A percentile compares a stretch with the other conserved stretches of the same genome.
phyloP scores from a whole-genome alignment of 192 early-diverging fungal genomes.

The Podila epicladia region DNA sequence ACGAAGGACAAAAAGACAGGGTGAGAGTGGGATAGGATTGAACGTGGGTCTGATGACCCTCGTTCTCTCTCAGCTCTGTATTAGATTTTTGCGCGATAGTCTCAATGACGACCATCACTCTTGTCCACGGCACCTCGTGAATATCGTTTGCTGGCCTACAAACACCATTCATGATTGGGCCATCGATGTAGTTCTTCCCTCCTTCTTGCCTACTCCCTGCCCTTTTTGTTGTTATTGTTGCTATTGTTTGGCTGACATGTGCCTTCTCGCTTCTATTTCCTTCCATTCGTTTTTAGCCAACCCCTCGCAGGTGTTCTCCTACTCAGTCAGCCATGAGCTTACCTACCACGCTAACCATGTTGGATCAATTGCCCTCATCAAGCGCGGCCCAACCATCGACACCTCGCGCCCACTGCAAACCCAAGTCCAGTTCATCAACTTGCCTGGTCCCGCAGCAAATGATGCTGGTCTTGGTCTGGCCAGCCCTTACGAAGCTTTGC shows the following conservation, averaged over 20 bases:
- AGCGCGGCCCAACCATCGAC: slow-evolving; percentile 78
- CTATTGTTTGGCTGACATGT: slow-evolving; percentile 29
- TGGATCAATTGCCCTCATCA: slow-evolving; percentile 83
- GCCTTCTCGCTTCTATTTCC: slow-evolving; percentile 13
- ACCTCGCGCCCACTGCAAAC: slow-evolving; percentile 71
- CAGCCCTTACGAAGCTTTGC: slow-evolving; percentile 87
- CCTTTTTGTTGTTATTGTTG: no score
- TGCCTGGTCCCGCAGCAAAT: slow-evolving; percentile 77
- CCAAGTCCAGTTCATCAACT: slow-evolving; percentile 91
- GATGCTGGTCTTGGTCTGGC: slow-evolving; percentile 56
- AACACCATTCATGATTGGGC: no score
- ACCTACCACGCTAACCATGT: slow-evolving; percentile 76
- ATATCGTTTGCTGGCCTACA: no score
- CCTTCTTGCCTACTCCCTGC: no score
- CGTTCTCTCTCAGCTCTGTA: no score
- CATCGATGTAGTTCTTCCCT: background rate
- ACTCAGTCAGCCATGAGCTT: slow-evolving; percentile 77
- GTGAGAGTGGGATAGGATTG: no score
- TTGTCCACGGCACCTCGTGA: no score
- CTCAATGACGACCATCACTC: no score
- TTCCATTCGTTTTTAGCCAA: slow-evolving; percentile 22
- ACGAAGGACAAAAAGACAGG: no score
- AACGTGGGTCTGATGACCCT: no score
- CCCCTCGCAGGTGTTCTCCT: slow-evolving; percentile 56
- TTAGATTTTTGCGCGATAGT: no score